A percentile compares a stretch with the other conserved stretches of the same genome.
Conservation (phyloP, 2,329 filamentous ascomycete genomes). For the Venturiaceae sp. region DNA sequence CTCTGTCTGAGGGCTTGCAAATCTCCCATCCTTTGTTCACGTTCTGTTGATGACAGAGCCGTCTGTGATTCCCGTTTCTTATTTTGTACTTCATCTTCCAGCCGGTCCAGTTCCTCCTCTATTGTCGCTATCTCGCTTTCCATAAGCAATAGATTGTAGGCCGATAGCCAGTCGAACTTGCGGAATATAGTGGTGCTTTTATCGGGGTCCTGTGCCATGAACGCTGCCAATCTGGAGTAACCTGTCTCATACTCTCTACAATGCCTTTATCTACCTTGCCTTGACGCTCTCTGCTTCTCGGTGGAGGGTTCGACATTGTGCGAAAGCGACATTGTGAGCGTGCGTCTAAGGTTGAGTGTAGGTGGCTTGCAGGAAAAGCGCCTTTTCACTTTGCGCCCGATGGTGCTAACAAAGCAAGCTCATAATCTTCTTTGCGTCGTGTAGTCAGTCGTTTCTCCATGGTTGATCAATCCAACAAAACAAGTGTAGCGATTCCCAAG, state of each 20-base stretch:
- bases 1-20: conserved; percentile 12
- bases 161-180: conserved; percentile 13
- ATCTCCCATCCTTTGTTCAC: conserved; percentile 10
- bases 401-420: too few species aligned
- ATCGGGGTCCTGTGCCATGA: conserved; percentile 14
- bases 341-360: too few species aligned
- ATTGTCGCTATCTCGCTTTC: conserved; percentile 13
- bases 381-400: too few species aligned
- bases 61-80: not conserved
- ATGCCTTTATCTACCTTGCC: too few species aligned
- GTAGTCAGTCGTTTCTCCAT: too few species aligned
- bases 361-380: too few species aligned
- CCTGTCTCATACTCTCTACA: not conserved
- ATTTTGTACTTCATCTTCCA: conserved; percentile 7
- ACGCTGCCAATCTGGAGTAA: conserved; percentile 11
- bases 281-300: too few species aligned
- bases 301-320: too few species aligned
- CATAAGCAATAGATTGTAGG: conserved; percentile 12
- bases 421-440: too few species aligned
- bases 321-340: too few species aligned
- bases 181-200: conserved; percentile 14
- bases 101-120: conserved; percentile 6
- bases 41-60: conserved; percentile 10
- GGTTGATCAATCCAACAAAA: too few species aligned
- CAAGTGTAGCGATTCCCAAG: too few species aligned